Conservation (phyloP, 495 filamentous ascomycete species). For the Talaromyces stipitatus region DNA sequence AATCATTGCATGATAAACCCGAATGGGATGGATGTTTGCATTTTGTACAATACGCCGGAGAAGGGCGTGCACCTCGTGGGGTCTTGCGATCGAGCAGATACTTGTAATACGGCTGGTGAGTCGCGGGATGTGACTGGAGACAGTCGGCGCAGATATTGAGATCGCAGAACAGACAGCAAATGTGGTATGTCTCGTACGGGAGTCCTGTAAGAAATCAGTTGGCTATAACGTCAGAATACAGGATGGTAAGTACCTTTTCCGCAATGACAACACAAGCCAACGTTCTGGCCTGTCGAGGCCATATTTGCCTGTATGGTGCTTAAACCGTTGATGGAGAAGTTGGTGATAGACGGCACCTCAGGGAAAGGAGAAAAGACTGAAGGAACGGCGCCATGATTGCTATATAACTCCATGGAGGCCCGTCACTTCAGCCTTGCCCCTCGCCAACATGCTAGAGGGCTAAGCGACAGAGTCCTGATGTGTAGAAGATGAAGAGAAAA, state of each 20-base stretch:
- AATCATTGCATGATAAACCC: not conserved
- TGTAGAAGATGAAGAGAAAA: not conserved
- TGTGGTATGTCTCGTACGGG: slow-evolving; percentile 3
- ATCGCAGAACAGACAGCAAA: slow-evolving; percentile 6
- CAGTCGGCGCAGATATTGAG: slow-evolving; percentile 6
- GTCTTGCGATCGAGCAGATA: slow-evolving; percentile 3
- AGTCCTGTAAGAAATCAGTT: not conserved
- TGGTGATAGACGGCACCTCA: not conserved
- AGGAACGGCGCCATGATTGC: not conserved
- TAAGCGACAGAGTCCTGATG: not conserved
- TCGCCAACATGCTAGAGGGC: not conserved
- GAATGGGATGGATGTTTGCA: slow-evolving; percentile 5
- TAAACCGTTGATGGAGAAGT: not conserved
- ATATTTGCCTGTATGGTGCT: not conserved
- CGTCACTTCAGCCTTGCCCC: not conserved
- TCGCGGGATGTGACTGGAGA: not conserved
- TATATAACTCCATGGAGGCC: not conserved
- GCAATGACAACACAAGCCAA: slow-evolving; percentile 6
- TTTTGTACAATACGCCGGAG: not conserved
- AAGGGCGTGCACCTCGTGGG: slow-evolving; percentile 1
- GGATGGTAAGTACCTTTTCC: not conserved
- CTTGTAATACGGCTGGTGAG: slow-evolving; percentile 6
- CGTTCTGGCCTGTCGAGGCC: not conserved
- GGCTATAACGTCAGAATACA: not conserved
- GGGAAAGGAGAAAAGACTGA: slow-evolving; percentile 1